Evolutionary conservation across 2,329 filamentous ascomycete genomes (phyloP).

Genomic region (Septoria linicola): DNA sequence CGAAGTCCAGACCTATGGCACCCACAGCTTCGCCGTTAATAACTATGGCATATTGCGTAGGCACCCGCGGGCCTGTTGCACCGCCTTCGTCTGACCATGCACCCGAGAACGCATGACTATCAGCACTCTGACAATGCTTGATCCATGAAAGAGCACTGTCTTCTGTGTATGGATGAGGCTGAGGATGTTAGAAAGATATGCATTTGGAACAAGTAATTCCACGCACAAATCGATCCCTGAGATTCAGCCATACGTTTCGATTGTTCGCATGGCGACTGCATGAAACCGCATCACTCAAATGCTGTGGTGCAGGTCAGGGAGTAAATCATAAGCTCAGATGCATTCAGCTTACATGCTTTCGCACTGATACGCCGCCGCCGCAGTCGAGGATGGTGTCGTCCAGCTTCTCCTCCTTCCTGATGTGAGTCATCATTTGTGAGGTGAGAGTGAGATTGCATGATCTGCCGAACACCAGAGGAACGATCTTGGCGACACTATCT

Average conservation of each 20-base stretch:
- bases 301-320: background rate
- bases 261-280: conserved; percentile 34
- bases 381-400: conserved; percentile 12
- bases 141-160: conserved; percentile 40
- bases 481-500: no score
- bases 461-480: no score
- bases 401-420: no score
- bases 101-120: conserved; percentile 22
- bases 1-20: conserved; percentile 39
- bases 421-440: no score
- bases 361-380: conserved; percentile 9
- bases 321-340: background rate
- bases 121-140: conserved; percentile 26
- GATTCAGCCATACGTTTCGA: conserved; percentile 37
- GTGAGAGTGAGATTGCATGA: no score
- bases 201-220: background rate
- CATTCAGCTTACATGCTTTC: conserved; percentile 20
- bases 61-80: conserved; percentile 21
- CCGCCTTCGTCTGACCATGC: conserved; percentile 23
- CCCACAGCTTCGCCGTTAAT: conserved; percentile 37
- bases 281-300: background rate
- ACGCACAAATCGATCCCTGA: conserved; percentile 39
- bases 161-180: conserved; percentile 42
- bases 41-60: conserved; percentile 29
- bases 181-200: background rate